Evolutionary conservation across 129 eudicot genomes (phyloP), one percentile per base, ranked within the genome.

Genomic region (Saussurea involucrata): DNA sequence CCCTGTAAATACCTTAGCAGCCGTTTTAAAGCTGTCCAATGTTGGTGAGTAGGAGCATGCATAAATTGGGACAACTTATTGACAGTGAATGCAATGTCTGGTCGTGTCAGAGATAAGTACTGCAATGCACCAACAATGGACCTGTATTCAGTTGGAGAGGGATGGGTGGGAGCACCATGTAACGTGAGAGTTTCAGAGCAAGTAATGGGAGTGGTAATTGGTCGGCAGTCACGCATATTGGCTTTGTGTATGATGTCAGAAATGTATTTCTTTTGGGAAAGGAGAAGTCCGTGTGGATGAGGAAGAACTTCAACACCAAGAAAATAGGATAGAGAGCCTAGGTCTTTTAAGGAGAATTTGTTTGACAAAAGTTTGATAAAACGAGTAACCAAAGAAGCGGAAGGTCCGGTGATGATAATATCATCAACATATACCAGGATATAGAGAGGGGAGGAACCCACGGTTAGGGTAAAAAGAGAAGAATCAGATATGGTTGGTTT

Each of bases 1-100:
- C 65, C 65, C 65, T 58, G 65, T 58, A 58, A 20, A 58, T 58
- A 58, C 24, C 65, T 58, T 58, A n/a, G n/a, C n/a, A n/a, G n/a
- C n/a, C n/a, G n/a, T n/a, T n/a, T n/a, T n/a, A n/a, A n/a, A n/a
- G n/a, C n/a, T n/a, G n/a, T n/a, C n/a, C n/a, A n/a, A n/a, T n/a
- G n/a, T n/a, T n/a, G n/a, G n/a, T n/a, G n/a, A n/a, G n/a, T n/a
- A n/a, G n/a, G n/a, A n/a, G n/a, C n/a, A n/a, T n/a, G n/a, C n/a
- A n/a, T n/a, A n/a, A 61, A 61, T 61, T 61, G 67, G 29, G 67
- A 61, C 67, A 61, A 61, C 67, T 61, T 61, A 12, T 61, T 61
- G 67, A 61, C 67, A 24, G 67, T 61, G 67, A 61, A 61, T 24
- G 67, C 67, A 61, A 31, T 1, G 67, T 22, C n/a, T n/a, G n/a